These are phyloP conservation scores for Lactarius deliciosus DNA, from an alignment of 768 basidiomycete species.

Conservation along the genomic window DNA sequence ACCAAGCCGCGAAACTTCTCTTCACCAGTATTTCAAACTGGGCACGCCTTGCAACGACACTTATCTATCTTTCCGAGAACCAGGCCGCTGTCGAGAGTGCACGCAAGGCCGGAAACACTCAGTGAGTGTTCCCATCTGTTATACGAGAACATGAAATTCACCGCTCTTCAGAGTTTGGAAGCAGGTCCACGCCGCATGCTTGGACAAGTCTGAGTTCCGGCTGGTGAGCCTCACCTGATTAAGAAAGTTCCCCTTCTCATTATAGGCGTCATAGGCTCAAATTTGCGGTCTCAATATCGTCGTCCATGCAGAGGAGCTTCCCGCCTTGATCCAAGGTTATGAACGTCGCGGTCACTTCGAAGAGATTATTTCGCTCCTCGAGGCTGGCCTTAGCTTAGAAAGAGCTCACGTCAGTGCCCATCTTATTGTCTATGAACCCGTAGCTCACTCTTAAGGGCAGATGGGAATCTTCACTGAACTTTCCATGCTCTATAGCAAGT, in stretches of 20 bases:
- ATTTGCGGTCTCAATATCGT: constrained; percentile 98
- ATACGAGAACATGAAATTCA: constrained; percentile 22
- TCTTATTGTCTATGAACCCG: constrained; percentile 5
- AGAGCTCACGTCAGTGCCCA: constrained; percentile 72
- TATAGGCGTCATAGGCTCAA: constrained; percentile 61
- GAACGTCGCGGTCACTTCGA: constrained; percentile 93
- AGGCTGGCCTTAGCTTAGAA: constrained; percentile 94
- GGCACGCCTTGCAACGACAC: constrained; percentile 95
- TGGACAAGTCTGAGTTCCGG: constrained; percentile 96
- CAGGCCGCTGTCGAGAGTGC: constrained; percentile 98
- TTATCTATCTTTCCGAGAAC: constrained; percentile 98
- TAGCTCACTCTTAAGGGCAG: constrained; percentile 35
- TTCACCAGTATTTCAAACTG: constrained; percentile 99
- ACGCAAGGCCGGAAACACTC: constrained; percentile 98
- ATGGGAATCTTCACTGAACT: constrained; percentile 99
- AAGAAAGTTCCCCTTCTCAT: constrained; percentile 14
- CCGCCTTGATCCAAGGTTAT: constrained; percentile 74
- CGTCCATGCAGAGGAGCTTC: constrained; percentile 89
- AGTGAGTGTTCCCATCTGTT: constrained; percentile 50
- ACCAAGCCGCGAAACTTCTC: constrained; percentile 93
- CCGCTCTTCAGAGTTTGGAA: constrained; percentile 84
- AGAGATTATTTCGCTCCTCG: constrained; percentile 86
- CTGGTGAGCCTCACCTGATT: constrained; percentile 46
- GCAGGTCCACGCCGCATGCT: constrained; percentile 97
- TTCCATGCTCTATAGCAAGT: constrained; percentile 90